Percentiles rank a stretch among this genome's conserved stretches.
Conservation (phyloP, 2,329 filamentous ascomycete species). For the Grosmannia clavigera region DNA sequence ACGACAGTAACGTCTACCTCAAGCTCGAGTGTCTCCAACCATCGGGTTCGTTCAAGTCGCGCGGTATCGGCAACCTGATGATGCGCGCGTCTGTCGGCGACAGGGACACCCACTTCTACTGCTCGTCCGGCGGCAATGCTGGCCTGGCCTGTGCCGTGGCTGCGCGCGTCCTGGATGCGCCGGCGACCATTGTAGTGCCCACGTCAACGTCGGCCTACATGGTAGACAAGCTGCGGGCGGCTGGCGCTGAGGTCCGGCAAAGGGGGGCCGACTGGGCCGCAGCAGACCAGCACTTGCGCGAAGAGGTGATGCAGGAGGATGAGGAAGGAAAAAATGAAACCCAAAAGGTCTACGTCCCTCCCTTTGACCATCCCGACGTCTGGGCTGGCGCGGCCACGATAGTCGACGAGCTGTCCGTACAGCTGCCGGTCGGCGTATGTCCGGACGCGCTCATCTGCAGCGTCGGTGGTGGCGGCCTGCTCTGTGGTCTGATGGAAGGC, state of each 20-base stretch:
- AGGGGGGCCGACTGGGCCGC: constrained; percentile 55
- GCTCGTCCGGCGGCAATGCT: constrained; percentile 65
- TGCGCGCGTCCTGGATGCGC: constrained; percentile 45
- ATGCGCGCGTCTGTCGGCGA: constrained; percentile 28
- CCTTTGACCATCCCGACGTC: constrained; percentile 53
- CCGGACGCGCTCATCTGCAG: constrained; percentile 55
- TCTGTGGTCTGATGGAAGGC: constrained; percentile 55
- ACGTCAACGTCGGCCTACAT: constrained; percentile 51
- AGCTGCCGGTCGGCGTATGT: constrained; percentile 19
- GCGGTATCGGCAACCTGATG: constrained; percentile 62
- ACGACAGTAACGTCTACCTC: constrained; percentile 56
- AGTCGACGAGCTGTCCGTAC: constrained; percentile 31
- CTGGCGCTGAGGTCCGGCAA: constrained; percentile 55
- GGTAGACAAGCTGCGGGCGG: constrained; percentile 51
- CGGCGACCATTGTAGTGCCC: constrained; percentile 62
- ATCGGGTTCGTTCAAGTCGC: constrained; percentile 73
- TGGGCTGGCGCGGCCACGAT: constrained; percentile 52
- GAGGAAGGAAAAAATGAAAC: constrained; percentile 1
- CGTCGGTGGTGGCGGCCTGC: constrained; percentile 59
- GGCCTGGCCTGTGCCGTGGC: constrained; percentile 69
- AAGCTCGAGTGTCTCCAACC: constrained; percentile 77
- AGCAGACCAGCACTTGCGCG: constrained; percentile 52
- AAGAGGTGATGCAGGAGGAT: constrained; percentile 32
- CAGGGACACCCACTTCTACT: constrained; percentile 54
- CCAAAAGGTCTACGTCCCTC: constrained; percentile 47